Base-by-base conservation (phyloP, 192 early-diverging fungal species). In the Coemansia sp. region DNA sequence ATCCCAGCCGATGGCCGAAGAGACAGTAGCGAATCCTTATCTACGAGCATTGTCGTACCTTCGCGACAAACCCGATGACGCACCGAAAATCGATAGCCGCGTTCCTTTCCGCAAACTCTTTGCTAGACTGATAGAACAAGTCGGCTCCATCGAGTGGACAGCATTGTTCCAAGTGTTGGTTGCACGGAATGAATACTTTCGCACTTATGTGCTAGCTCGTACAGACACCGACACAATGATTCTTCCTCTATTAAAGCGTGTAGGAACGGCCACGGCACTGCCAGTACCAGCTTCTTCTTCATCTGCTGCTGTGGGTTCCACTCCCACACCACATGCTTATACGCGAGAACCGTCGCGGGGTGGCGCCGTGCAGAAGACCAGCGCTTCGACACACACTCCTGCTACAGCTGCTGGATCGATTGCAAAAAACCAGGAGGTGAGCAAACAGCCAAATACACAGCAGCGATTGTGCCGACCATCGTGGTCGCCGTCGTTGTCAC, bases 141-240 rank as follows among this genome's bases (percentile, higher is more conserved):
- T 68, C 23, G 49, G 58, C 16, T 56, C 62, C 4, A 28, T 63
- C 49, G 78, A 75, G 28, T 81, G 73, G 72, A 57, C 78, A 0
- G 41, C 53, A 26, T 18, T 81, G 59, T 61, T 81, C 6, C 73
- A 81, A 25, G 51, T 58, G 7, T 44, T 81, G 24, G 58, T 76
- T 23, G 49, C 64, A 21, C 63, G 69, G 22, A 81, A 76, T 38
- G 69, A 74, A 18, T 59, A 69, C 27, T 81, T 76, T 50, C 62
- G 73, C 32, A 73, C 72, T 0, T 81, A 81, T 54, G 69, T 60
- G 41, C 50, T 76, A 48, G 73, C 78, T 5, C 69, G 78, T 21
- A 81, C 78, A 0, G 78, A 81, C 14, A 53, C 73, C 1, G 78
- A 81, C 19, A 76, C 78, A 12, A 18, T 81, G 58, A 54, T 76